Evolutionary conservation across 352 stramenopile species (phyloP).

Genomic region (Pythium biforme): DNA sequence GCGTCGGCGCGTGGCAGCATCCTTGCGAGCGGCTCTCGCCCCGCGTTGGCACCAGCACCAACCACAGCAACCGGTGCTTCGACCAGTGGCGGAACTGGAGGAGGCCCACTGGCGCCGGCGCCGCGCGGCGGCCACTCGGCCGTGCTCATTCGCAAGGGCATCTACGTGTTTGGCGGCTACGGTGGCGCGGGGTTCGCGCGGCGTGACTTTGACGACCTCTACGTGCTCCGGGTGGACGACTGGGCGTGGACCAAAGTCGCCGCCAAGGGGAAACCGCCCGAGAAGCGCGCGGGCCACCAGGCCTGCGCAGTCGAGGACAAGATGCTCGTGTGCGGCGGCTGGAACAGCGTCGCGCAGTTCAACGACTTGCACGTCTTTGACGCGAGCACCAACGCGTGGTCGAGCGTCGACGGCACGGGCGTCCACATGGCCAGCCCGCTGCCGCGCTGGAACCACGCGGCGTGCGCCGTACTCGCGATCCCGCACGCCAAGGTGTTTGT

Average conservation of each 20-base stretch:
- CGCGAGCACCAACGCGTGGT: conserved; percentile 85
- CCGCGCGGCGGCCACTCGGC: conserved; percentile 91
- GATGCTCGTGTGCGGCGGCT: conserved; percentile 94
- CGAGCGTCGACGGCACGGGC: conserved; percentile 57
- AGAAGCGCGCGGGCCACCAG: conserved; percentile 92
- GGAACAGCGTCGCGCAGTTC: conserved; percentile 94
- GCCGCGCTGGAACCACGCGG: conserved; percentile 94
- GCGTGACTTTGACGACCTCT: conserved; percentile 94
- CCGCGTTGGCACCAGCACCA: background rate
- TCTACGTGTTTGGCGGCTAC: conserved; percentile 96
- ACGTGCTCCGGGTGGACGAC: conserved; percentile 87
- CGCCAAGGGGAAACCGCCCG: conserved; percentile 82
- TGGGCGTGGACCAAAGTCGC: conserved; percentile 84
- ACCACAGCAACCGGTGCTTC: too few species aligned
- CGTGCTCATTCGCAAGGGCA: conserved; percentile 70
- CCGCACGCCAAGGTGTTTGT: conserved; percentile 96
- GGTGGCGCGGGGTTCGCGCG: conserved; percentile 90
- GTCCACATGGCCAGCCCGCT: conserved; percentile 65
- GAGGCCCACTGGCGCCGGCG: conserved; percentile 32
- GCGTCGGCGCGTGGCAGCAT: conserved; percentile 39
- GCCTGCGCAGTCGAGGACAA: conserved; percentile 86
- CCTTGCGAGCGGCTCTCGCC: background rate
- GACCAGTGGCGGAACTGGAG: background rate
- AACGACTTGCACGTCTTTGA: conserved; percentile 95
- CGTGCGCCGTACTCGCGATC: conserved; percentile 92